Evolutionary conservation across 2,329 filamentous ascomycete species (phyloP), one percentile per base, ranked within the genome.

Genomic region (Epichloe uncinata): DNA sequence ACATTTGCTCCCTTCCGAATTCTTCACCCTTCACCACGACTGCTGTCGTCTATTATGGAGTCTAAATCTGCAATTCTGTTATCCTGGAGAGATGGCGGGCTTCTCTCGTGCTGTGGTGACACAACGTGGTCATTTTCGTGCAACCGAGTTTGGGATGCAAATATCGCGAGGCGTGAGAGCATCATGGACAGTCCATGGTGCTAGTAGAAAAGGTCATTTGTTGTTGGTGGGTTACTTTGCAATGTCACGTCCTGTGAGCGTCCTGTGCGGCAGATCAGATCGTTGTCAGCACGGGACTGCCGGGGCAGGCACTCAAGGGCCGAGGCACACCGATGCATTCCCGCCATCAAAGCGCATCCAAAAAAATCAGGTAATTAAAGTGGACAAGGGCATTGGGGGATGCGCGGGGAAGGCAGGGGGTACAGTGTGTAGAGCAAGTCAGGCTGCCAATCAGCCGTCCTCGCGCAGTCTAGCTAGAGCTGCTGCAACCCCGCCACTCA

Each of bases 401-500:
- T 22, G 6, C 22, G 22, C 26, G 26, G 26, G 26, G 26, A 8
- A 26, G 7, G 2, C 1, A 26, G 26, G 26, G 26, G 22, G 22
- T 26, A 18, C 18, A 18, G 18, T 18, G 18, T 3, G 22, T 22
- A 7, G 18, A 38, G n/a, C 20, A 13, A 13, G 13, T 16, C 37
- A 26, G 35, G 41, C 41, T 18, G 18, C 18, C 18, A 18, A 36
- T 48, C 53, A 65, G 43, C 58, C 61, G 13, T 55, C 56, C 49
- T 80, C 68, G 50, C 79, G 69, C 22, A 84, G 62, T 55, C 68
- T 80, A 7, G 79, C 79, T 53, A 84, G 60, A 15, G 81, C 81
- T 34, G 77, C 78, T 43, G 79, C 78, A 44, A 84, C 66, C 2
- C 81, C 79, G 43, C 72, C 77, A 52, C 72, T 73, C 5, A 84